Percentiles rank a stretch among this genome's conserved stretches.
phyloP scores from a whole-genome alignment of 768 basidiomycete genomes.

The Mycena albidolilacea region DNA sequence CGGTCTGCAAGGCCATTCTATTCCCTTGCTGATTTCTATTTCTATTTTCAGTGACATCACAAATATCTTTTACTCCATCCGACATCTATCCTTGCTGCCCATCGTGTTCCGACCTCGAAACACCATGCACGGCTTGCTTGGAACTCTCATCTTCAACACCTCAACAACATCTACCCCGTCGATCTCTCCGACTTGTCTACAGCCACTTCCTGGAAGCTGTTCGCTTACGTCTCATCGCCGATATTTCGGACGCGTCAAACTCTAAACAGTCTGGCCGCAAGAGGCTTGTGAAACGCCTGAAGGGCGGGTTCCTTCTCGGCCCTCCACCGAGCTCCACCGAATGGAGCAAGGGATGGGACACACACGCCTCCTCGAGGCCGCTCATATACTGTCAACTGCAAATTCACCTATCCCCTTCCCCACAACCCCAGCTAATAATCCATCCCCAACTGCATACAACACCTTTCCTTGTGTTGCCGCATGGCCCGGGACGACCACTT shows the following conservation, averaged over 20 bases:
- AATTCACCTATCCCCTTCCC: conserved; percentile 58
- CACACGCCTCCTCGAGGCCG: conserved; percentile 66
- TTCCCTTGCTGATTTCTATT: conserved; percentile 26
- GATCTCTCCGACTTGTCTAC: conserved; percentile 57
- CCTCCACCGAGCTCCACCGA: conserved; percentile 60
- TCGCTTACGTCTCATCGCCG: conserved; percentile 68
- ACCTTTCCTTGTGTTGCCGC: conserved; percentile 66
- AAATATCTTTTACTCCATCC: conserved; percentile 61
- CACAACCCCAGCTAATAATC: conserved; percentile 66
- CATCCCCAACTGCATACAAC: conserved; percentile 74
- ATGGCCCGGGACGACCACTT: conserved; percentile 56
- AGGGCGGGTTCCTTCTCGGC: conserved; percentile 75
- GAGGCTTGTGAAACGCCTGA: conserved; percentile 64
- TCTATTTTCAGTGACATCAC: conserved; percentile 55
- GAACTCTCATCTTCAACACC: conserved; percentile 37
- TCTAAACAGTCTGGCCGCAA: conserved; percentile 42
- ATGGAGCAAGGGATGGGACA: conserved; percentile 79
- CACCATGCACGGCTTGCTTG: conserved; percentile 58
- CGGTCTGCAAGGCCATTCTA: conserved; percentile 24
- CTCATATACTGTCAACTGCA: conserved; percentile 75
- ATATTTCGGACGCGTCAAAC: conserved; percentile 63
- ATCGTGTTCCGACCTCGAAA: conserved; percentile 56
- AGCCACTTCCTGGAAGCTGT: conserved; percentile 75
- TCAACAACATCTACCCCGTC: conserved; percentile 55
- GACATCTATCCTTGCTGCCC: conserved; percentile 69